phyloP scores from a whole-genome alignment of 163 green algal species.

The Scenedesmus sp. region DNA sequence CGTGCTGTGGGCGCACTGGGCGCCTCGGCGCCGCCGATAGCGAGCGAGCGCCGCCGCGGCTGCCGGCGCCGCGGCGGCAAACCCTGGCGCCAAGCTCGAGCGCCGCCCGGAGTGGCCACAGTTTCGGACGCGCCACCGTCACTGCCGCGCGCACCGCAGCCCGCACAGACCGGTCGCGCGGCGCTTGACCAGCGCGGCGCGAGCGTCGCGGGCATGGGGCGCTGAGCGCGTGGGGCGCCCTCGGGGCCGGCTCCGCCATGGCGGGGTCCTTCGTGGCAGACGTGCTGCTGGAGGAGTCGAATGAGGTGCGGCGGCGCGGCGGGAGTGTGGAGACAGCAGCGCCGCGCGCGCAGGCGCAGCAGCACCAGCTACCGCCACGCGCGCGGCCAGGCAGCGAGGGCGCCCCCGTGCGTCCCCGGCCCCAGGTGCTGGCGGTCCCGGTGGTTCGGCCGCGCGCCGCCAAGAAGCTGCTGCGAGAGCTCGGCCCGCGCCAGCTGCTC shows the following conservation, averaged over 20 bases:
- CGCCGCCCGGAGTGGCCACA: no score
- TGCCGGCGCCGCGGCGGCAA: no score
- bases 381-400: not conserved
- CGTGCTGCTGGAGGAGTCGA: constrained; percentile 60
- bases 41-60: no score
- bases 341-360: not conserved
- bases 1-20: no score
- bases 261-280: constrained; percentile 61
- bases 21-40: no score
- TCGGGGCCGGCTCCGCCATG: no score
- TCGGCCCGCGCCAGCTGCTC: constrained; percentile 56
- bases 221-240: not conserved
- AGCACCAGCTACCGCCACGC: not conserved
- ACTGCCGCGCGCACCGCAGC: not conserved
- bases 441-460: constrained; percentile 59
- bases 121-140: not conserved
- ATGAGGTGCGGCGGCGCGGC: constrained; percentile 63
- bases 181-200: no score
- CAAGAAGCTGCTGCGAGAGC: constrained; percentile 56
- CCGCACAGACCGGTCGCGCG: constrained; percentile 2
- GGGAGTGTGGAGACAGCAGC: no score
- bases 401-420: not conserved
- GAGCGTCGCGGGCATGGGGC: no score
- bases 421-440: constrained; percentile 75
- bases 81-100: no score